Evolutionary conservation across 2,329 filamentous ascomycete species (phyloP).

Genomic region (Ophiostoma ulmi): DNA sequence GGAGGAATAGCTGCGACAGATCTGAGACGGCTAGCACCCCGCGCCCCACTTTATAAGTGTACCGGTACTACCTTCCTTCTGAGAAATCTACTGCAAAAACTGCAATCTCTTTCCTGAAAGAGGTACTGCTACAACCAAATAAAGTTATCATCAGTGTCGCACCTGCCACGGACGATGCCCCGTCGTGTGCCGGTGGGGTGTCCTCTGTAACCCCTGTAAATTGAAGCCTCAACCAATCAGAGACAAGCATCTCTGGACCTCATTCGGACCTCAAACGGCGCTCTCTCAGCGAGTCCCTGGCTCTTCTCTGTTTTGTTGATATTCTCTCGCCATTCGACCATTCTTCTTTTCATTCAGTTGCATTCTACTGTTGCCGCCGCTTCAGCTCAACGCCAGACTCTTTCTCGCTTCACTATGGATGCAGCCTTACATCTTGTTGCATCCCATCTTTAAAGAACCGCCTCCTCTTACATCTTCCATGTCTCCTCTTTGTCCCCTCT

Average conservation of each 20-base stretch:
- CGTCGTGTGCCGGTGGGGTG: constrained; percentile 22
- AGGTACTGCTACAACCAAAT: constrained; percentile 3
- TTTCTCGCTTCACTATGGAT: constrained; percentile 9
- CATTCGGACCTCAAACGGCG: constrained; percentile 20
- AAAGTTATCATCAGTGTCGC: constrained; percentile 17
- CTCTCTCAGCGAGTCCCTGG: neutral
- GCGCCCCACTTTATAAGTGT: constrained; percentile 18
- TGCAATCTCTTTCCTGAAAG: neutral
- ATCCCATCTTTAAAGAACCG: neutral
- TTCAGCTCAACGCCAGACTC: neutral
- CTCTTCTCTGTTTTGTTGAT: neutral
- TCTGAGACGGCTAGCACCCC: constrained; percentile 24
- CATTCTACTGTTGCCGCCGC: neutral
- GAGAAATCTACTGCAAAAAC: neutral
- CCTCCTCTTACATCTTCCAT: neutral
- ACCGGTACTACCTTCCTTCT: neutral
- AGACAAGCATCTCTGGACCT: neutral
- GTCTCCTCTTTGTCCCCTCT: neutral
- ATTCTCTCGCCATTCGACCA: neutral
- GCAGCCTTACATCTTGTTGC: constrained; percentile 9
- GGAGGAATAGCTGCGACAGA: constrained; percentile 37
- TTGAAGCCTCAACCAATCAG: constrained; percentile 23
- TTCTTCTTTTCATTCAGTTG: neutral
- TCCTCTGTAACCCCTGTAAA: constrained; percentile 27
- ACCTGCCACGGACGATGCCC: constrained; percentile 16